Percentiles rank a stretch among this genome's conserved stretches.
phyloP scores from a whole-genome alignment of 441 rosid genomes.

The Populus hybrid region DNA sequence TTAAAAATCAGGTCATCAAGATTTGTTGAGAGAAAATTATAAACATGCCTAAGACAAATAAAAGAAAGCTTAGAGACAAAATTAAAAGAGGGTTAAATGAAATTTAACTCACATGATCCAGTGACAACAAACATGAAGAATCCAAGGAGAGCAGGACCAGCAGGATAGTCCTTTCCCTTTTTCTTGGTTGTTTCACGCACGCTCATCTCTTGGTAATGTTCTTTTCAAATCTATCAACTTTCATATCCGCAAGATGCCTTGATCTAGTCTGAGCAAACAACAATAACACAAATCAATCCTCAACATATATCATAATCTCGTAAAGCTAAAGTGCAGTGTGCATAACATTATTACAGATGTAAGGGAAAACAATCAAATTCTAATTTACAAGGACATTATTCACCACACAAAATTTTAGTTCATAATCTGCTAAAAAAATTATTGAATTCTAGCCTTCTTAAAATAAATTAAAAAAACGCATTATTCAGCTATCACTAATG shows the following conservation, averaged over 20 bases:
- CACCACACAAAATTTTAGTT: too few relatives aligned
- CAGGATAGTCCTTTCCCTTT: constrained; percentile 85
- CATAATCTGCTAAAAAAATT: too few relatives aligned
- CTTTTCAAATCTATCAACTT: constrained; percentile 73
- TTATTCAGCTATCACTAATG: background rate
- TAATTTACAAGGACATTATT: too few relatives aligned
- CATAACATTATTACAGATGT: background rate
- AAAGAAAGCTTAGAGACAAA: background rate
- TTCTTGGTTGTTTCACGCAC: constrained; percentile 73
- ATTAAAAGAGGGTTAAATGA: background rate
- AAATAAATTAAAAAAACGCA: background rate
- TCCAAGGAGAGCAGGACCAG: constrained; percentile 80
- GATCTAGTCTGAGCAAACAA: constrained; percentile 57
- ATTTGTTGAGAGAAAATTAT: background rate
- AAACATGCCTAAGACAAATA: background rate
- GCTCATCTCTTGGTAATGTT: constrained; percentile 74
- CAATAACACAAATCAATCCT: background rate
- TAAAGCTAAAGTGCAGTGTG: background rate
- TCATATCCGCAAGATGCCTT: constrained; percentile 77
- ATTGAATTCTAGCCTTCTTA: background rate
- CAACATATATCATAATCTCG: background rate
- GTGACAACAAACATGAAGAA: constrained; percentile 88
- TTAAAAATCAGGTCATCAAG: background rate
- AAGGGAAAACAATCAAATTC: too few relatives aligned
- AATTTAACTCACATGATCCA: constrained; percentile 70